Base-by-base conservation (phyloP, 768 basidiomycete species). In the Podaxis mareebaensis region DNA sequence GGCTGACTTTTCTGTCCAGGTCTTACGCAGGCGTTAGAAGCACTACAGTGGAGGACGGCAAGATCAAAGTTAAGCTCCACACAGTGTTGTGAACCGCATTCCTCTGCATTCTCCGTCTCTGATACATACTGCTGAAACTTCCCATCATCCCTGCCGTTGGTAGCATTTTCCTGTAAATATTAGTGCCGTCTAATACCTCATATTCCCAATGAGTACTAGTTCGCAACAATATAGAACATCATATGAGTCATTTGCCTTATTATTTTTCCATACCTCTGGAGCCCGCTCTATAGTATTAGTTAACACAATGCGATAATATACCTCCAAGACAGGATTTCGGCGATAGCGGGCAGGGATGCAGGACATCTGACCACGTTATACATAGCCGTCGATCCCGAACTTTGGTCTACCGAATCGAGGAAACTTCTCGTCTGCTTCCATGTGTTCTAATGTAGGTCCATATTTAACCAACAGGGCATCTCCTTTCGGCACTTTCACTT, bases 21-120 rank as follows among this genome's bases (percentile, higher is more conserved):
- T 63, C 55, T 5, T 57, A 63, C 22, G 30, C 55, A 20, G 36
- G 60, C 38, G 24, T 61, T 12, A 40, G 33, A 13, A 28, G 39
- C n/a, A 42, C 52, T 13, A 30, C 15, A 13, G 17, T 46, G 1
- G 51, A 54, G 28, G 39, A 53, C 22, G 52, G 51, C n/a, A 12
- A 10, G 20, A 33, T 42, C 17, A 53, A 53, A 10, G 39, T 33
- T 8, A 40, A 53, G 51, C 13, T 60, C 24, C 6, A 53, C 39
- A 53, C 48, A 5, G 59, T 42, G 53, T 8, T 28, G 39, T 42
- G 24, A 15, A 22, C 53, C 17, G 20, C 46, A 44, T 44, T 20
- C 42, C 42, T 28, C 12, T 24, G 11, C 26, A 12, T 12, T 26
- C 13, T 13, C 49, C 26, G 24, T 51, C 22, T 12, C 26, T 0